These are phyloP conservation scores for Hortiboletus flavorubellus DNA, from an alignment of 768 basidiomycete species.

Conservation along the genomic window DNA sequence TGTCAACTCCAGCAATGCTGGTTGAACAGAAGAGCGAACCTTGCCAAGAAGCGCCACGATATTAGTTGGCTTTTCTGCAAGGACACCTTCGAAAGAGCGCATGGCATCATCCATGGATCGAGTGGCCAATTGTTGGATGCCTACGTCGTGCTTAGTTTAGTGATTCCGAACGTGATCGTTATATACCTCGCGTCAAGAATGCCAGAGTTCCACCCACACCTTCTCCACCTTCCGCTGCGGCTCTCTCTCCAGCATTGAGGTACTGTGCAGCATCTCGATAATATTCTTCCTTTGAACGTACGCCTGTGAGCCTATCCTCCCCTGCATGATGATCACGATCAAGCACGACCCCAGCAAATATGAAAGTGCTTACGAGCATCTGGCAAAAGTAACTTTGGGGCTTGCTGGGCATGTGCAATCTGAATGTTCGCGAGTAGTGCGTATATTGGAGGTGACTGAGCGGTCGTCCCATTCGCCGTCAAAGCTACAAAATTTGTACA, in stretches of 20 bases:
- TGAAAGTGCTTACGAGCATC: constrained; percentile 59
- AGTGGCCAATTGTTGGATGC: constrained; percentile 77
- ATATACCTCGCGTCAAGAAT: constrained; percentile 64
- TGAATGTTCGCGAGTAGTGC: constrained; percentile 84
- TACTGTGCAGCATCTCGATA: constrained; percentile 65
- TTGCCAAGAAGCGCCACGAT: constrained; percentile 86
- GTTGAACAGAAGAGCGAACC: constrained; percentile 36
- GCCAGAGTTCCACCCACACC: constrained; percentile 53
- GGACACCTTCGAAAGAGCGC: constrained; percentile 76
- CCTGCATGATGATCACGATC: constrained; percentile 36
- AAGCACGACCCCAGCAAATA: not conserved
- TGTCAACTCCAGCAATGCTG: not conserved
- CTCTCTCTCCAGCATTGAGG: constrained; percentile 59
- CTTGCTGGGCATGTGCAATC: constrained; percentile 72
- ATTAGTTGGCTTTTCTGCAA: constrained; percentile 78
- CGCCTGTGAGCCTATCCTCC: constrained; percentile 57
- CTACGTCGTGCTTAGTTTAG: constrained; percentile 36
- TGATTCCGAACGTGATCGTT: not conserved
- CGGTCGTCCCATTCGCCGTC: constrained; percentile 43
- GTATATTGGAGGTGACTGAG: constrained; percentile 68
- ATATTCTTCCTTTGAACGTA: constrained; percentile 65
- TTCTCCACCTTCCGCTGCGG: constrained; percentile 56
- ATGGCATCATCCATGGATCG: constrained; percentile 80
- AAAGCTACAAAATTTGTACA: constrained; percentile 39
- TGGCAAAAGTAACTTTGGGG: constrained; percentile 74